A percentile compares a stretch with the other conserved stretches of the same genome.
Conservation (phyloP, 345 rosid species). For the Hirschfeldia incana region DNA sequence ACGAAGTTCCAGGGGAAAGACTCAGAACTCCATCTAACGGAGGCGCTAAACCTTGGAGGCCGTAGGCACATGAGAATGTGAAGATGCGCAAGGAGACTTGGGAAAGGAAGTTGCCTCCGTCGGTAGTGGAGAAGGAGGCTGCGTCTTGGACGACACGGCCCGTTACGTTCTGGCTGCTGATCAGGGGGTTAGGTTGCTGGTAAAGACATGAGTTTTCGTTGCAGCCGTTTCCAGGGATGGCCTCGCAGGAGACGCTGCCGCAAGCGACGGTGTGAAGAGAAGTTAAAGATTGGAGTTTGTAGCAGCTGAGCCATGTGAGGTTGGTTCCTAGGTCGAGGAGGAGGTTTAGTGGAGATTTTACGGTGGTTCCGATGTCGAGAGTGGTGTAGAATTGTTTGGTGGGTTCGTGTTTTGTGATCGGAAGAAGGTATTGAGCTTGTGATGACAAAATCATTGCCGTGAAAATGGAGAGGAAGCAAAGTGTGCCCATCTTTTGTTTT, state of each 20-base stretch:
- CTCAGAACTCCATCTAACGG: conserved; percentile 13
- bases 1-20: conserved; percentile 8
- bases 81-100: background rate
- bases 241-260: conserved; percentile 6
- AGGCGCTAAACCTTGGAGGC: background rate
- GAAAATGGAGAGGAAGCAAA: background rate
- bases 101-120: background rate
- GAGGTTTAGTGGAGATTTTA: conserved; percentile 16
- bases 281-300: conserved; percentile 9
- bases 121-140: background rate
- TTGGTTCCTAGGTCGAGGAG: conserved; percentile 28
- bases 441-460: background rate
- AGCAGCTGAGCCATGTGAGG: conserved; percentile 25
- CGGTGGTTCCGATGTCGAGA: conserved; percentile 37
- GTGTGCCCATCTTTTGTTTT: background rate
- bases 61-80: conserved; percentile 22
- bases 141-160: conserved; percentile 21
- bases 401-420: background rate
- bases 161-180: background rate
- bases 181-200: conserved; percentile 15
- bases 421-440: background rate
- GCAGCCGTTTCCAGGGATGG: background rate
- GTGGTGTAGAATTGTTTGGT: conserved; percentile 1
- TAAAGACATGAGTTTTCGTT: background rate
- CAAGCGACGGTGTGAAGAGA: conserved; percentile 5